These are phyloP conservation scores for Erythrophleum fordii DNA, from an alignment of 306 rosid genomes.

Conservation along the genomic window DNA sequence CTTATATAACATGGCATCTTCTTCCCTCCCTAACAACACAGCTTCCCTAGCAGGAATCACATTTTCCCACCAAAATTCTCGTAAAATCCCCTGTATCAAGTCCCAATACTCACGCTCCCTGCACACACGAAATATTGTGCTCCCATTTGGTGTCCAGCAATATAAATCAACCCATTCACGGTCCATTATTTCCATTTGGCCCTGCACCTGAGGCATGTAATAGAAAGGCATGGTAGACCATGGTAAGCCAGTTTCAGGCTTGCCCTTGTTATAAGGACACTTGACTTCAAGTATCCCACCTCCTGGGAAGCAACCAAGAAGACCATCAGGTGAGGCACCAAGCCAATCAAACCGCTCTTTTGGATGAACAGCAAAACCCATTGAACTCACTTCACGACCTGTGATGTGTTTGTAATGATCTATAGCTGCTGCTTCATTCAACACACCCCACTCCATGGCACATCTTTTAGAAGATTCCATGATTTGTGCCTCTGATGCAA, in stretches of 20 bases:
- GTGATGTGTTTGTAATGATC: constrained; percentile 81
- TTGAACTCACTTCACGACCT: constrained; percentile 65
- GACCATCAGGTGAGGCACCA: constrained; percentile 97
- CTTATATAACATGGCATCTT: constrained; percentile 52
- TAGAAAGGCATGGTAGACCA: constrained; percentile 91
- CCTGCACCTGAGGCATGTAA: constrained; percentile 98
- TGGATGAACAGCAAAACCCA: constrained; percentile 81
- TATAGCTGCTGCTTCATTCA: constrained; percentile 75
- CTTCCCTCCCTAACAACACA: constrained; percentile 60
- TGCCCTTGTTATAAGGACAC: constrained; percentile 97
- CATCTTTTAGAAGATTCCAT: constrained; percentile 45
- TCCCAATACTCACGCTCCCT: constrained; percentile 80
- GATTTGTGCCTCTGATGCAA: constrained; percentile 49
- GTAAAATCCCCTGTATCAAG: constrained; percentile 67
- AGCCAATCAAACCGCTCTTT: constrained; percentile 73
- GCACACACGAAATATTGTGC: constrained; percentile 77
- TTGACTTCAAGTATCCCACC: constrained; percentile 90
- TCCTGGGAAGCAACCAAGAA: constrained; percentile 65
- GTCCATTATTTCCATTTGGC: constrained; percentile 93
- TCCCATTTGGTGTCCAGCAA: constrained; percentile 96
- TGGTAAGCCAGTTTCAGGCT: constrained; percentile 85
- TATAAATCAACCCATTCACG: constrained; percentile 89
- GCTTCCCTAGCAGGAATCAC: constrained; percentile 91
- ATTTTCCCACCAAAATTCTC: constrained; percentile 97
- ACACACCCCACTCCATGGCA: constrained; percentile 96